Evolutionary conservation across 768 basidiomycete species (phyloP).

Genomic region (Mycena amicta): DNA sequence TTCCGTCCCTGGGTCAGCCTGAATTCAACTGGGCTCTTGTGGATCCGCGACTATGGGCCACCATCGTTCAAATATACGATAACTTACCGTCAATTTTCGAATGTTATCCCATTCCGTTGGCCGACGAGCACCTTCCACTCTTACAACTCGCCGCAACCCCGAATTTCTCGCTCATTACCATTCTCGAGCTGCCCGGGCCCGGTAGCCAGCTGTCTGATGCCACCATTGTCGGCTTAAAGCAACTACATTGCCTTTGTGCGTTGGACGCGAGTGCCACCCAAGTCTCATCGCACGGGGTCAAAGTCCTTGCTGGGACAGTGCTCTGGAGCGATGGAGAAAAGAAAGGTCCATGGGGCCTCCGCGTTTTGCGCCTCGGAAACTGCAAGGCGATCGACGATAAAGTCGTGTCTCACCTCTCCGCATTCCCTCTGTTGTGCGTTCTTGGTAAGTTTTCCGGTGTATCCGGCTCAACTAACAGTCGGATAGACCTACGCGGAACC

Average conservation of each 20-base stretch:
- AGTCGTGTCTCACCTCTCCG: constrained; percentile 42
- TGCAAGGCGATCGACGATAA: constrained; percentile 52
- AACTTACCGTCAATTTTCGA: constrained; percentile 48
- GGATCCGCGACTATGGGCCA: constrained; percentile 66
- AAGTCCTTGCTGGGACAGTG: constrained; percentile 53
- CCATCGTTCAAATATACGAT: constrained; percentile 61
- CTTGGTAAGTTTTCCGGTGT: constrained; percentile 46
- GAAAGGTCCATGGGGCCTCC: constrained; percentile 60
- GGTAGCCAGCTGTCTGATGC: constrained; percentile 62
- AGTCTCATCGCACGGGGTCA: constrained; percentile 56
- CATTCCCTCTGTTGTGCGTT: constrained; percentile 61
- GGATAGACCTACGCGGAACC: constrained; percentile 55
- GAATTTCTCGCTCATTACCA: constrained; percentile 64
- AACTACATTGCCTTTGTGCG: constrained; percentile 57
- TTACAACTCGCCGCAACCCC: constrained; percentile 62
- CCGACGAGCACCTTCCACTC: constrained; percentile 54
- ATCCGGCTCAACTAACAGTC: constrained; percentile 18
- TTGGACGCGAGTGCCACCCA: constrained; percentile 63
- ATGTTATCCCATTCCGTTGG: constrained; percentile 51
- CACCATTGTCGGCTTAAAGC: constrained; percentile 50
- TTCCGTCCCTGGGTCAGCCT: constrained; percentile 32
- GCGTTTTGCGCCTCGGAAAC: constrained; percentile 57
- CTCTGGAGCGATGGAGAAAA: constrained; percentile 35
- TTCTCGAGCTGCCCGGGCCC: constrained; percentile 60
- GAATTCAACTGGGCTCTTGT: constrained; percentile 30